These are phyloP conservation scores for Globisporangium perplexum DNA, from an alignment of 352 stramenopile species.

Conservation along the genomic window DNA sequence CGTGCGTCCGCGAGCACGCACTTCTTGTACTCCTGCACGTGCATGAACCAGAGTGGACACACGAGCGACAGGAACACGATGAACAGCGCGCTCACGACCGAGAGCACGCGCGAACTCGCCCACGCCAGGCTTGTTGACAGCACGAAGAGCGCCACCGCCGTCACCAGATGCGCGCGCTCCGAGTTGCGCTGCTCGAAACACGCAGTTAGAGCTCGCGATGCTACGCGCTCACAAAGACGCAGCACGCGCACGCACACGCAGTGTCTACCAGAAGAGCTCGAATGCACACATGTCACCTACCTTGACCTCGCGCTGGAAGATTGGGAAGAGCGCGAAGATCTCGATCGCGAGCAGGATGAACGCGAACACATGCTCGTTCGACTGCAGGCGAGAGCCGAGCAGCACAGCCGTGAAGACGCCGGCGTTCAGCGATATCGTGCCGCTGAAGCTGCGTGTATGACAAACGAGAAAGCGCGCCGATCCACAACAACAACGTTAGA, in stretches of 20 bases:
- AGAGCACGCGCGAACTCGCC: conserved; percentile 59
- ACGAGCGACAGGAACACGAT: conserved; percentile 82
- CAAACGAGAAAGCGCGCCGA: not conserved
- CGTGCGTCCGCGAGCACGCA: conserved; percentile 25
- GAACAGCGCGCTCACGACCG: conserved; percentile 52
- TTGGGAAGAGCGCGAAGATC: conserved; percentile 88
- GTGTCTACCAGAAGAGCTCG: not conserved
- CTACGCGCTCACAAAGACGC: not conserved
- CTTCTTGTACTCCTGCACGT: conserved; percentile 90
- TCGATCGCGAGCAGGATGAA: conserved; percentile 89
- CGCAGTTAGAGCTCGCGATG: not conserved
- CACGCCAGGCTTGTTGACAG: conserved; percentile 72
- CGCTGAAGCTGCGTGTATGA: conserved; percentile 52
- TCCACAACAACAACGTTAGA: no score
- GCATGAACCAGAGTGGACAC: conserved; percentile 88
- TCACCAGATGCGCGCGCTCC: conserved; percentile 60
- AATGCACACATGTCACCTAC: conserved; percentile 18
- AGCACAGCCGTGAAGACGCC: conserved; percentile 91
- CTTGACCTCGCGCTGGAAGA: conserved; percentile 83
- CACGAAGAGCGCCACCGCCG: conserved; percentile 62
- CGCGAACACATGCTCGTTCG: conserved; percentile 89
- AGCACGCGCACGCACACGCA: not conserved
- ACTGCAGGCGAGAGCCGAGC: conserved; percentile 86
- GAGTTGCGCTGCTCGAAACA: conserved; percentile 39
- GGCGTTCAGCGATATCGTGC: conserved; percentile 90